Conservation (phyloP, 2,329 filamentous ascomycete genomes). For the Trichophyton verrucosum region DNA sequence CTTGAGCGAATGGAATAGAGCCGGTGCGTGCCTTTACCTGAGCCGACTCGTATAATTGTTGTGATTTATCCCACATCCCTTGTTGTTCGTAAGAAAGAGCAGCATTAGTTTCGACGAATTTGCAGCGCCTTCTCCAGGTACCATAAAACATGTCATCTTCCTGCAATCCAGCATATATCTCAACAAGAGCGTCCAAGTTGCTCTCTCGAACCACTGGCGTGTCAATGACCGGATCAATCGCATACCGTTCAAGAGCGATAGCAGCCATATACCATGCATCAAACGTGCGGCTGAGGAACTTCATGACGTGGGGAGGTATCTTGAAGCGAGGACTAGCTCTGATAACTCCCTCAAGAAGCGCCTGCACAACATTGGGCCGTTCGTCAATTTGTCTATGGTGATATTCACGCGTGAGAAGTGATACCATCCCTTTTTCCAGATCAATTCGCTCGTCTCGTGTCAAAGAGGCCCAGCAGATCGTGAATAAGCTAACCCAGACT, state of each 20-base stretch:
- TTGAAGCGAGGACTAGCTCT: slow-evolving; percentile 78
- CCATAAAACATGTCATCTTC: slow-evolving; percentile 98
- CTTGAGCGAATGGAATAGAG: slow-evolving; percentile 89
- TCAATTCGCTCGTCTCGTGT: slow-evolving; percentile 79
- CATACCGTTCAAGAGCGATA: slow-evolving; percentile 77
- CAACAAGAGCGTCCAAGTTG: slow-evolving; percentile 88
- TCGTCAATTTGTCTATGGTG: slow-evolving; percentile 90
- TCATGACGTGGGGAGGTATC: slow-evolving; percentile 89
- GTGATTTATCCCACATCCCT: slow-evolving; percentile 98
- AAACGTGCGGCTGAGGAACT: slow-evolving; percentile 86
- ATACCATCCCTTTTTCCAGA: slow-evolving; percentile 81
- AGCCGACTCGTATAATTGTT: slow-evolving; percentile 89
- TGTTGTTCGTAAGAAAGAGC: slow-evolving; percentile 97
- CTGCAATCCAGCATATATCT: slow-evolving; percentile 77
- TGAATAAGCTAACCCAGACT: slow-evolving; percentile 84
- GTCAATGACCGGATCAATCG: slow-evolving; percentile 71
- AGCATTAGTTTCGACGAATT: slow-evolving; percentile 95
- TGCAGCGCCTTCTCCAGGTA: slow-evolving; percentile 85
- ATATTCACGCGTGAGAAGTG: slow-evolving; percentile 84
- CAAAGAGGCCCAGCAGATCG: slow-evolving; percentile 83
- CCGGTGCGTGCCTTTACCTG: slow-evolving; percentile 95
- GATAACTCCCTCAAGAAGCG: slow-evolving; percentile 75
- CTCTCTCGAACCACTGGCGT: slow-evolving; percentile 78
- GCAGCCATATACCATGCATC: slow-evolving; percentile 96
- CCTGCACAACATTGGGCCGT: slow-evolving; percentile 89